These are phyloP conservation scores for Cryptococcus neoformans DNA, from an alignment of 1,284 basidiomycete genomes.

Conservation along the genomic window DNA sequence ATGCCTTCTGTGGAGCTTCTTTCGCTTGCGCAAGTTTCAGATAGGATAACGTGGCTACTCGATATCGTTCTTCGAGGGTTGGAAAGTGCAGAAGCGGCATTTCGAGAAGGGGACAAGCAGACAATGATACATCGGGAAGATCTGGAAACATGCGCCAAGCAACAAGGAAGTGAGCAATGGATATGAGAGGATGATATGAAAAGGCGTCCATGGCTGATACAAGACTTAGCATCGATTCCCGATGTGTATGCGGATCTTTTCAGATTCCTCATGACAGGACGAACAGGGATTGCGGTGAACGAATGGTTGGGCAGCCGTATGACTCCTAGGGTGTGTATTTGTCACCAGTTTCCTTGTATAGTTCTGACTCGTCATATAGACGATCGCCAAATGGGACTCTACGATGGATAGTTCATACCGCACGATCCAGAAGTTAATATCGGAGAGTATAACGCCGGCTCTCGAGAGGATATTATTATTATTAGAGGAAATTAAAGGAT, in stretches of 20 bases:
- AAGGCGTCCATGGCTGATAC: background rate
- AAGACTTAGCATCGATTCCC: conserved; percentile 17
- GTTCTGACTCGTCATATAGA: conserved; percentile 14
- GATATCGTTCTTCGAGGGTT: conserved; percentile 34
- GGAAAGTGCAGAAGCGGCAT: conserved; percentile 25
- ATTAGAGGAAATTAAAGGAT: conserved; percentile 38
- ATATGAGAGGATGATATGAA: background rate
- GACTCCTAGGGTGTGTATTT: conserved; percentile 33
- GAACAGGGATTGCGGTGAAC: conserved; percentile 30
- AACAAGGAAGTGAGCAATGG: conserved; percentile 38
- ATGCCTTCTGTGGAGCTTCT: conserved; percentile 8
- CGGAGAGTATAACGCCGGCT: conserved; percentile 38
- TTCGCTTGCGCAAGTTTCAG: conserved; percentile 22
- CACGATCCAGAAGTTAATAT: conserved; percentile 31
- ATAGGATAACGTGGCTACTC: conserved; percentile 23
- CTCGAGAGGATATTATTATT: conserved; percentile 37
- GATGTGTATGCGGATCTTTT: conserved; percentile 45
- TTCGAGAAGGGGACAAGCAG: conserved; percentile 40
- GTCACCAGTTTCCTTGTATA: too few species aligned
- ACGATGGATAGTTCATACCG: conserved; percentile 26
- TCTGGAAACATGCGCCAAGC: conserved; percentile 38
- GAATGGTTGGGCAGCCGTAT: conserved; percentile 46
- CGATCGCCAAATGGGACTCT: conserved; percentile 42
- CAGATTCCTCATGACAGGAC: conserved; percentile 37
- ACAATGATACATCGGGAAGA: conserved; percentile 45